Evolutionary conservation across 495 filamentous ascomycete genomes (phyloP).

Genomic region (Rostrohypoxylon terebratum): DNA sequence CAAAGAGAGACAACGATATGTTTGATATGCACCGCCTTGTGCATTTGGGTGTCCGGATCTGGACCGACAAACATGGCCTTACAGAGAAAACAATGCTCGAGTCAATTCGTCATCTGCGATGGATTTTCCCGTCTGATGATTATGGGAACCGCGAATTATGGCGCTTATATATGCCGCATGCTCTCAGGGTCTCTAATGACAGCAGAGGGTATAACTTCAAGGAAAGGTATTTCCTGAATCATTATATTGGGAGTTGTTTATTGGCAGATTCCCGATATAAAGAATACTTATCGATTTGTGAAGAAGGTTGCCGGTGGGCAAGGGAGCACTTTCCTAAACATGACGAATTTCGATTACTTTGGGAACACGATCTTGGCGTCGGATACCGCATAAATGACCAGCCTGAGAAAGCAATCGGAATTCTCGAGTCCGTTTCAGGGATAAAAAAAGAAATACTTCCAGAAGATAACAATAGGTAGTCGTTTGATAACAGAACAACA

Average conservation of each 20-base stretch:
- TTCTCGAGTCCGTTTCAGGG: slow-evolving; percentile 35
- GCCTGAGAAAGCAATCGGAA: slow-evolving; percentile 21
- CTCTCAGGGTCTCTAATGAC: slow-evolving; percentile 36
- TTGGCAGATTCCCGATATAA: slow-evolving; percentile 42
- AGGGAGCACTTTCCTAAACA: slow-evolving; percentile 10
- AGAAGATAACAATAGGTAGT: background rate
- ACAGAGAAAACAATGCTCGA: background rate
- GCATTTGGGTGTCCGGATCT: slow-evolving; percentile 57
- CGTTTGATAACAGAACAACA: background rate
- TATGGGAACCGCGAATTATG: slow-evolving; percentile 26
- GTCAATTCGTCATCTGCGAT: slow-evolving; percentile 33
- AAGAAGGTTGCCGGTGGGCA: slow-evolving; percentile 42
- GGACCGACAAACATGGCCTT: slow-evolving; percentile 38
- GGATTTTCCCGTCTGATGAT: slow-evolving; percentile 30
- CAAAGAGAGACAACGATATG: slow-evolving; percentile 34
- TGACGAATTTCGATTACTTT: background rate
- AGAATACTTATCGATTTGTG: slow-evolving; percentile 48
- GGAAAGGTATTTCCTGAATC: slow-evolving; percentile 35
- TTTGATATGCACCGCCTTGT: slow-evolving; percentile 62
- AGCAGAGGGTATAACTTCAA: slow-evolving; percentile 18
- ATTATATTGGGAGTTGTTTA: slow-evolving; percentile 34
- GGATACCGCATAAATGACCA: background rate
- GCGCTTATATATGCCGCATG: slow-evolving; percentile 50
- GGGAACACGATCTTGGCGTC: background rate
- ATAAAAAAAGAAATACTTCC: slow-evolving; percentile 17